Base-by-base conservation (phyloP, 352 stramenopile species). In the Phytophthora palmivora region DNA sequence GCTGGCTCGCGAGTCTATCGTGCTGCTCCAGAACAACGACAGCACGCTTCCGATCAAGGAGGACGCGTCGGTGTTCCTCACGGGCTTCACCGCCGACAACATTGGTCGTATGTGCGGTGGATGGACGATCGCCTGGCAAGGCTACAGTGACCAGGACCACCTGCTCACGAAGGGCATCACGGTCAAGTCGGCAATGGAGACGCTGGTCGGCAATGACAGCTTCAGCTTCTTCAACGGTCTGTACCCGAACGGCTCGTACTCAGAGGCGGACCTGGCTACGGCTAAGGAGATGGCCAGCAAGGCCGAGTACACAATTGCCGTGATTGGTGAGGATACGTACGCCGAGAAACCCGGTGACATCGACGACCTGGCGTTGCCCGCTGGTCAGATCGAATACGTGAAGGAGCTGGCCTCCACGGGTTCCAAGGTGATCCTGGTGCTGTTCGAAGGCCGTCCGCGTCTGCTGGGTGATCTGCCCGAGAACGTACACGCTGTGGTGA, bases 341-440 rank as follows among this genome's bases (percentile, higher is more conserved):
- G 54, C 53, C 14, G 81, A 61, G 53, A 92, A 74, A 75, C 88
- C 43, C 10, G 56, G 56, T 33, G 56, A 64, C 56, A 64, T 58
- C 21, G 28, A 64, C 37, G 56, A 64, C 37, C 39, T 64, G 16
- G 56, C 56, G 28, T 24, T 64, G 11, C 56, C 56, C 15, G 56
- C 44, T 4, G 56, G 57, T 1, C 57, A 65, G 39, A 59, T 66
- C 30, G 39, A 66, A 22, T 66, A 60, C 39, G 48, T 66, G 19
- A 66, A 59, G 58, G 58, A 33, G 48, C 42, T 66, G 11, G 58
- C 48, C 12, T 59, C 58, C 39, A 67, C 74, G 2, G 52, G 74
- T 21, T 77, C 65, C 21, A 90, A 88, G 52, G 77, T 93, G 41
- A 79, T 93, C 22, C 22, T 88, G 24, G 78, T 89, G 44, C 78